Base-by-base conservation (phyloP, 2,329 filamentous ascomycete species). In the Claviceps paspali region DNA sequence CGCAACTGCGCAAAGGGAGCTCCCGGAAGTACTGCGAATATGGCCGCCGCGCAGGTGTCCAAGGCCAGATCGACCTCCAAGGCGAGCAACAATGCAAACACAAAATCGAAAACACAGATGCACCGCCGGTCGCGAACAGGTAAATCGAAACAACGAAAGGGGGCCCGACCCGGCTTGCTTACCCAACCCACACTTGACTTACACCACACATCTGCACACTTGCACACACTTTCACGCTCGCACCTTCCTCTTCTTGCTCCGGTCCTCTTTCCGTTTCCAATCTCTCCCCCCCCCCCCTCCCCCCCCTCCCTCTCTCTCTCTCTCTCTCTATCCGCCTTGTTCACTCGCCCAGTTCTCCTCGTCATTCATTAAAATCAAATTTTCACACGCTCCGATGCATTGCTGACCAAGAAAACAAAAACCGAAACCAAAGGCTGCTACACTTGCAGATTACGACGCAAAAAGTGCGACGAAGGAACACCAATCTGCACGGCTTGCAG, bases 91-190 rank as follows among this genome's bases (percentile, higher is more conserved):
- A 65, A 64, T 60, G 63, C 63, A 49, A 64, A 66, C 52, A 57
- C 73, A 45, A 84, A 82, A 63, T 65, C 73, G 54, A 80, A 82
- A 62, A 64, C 76, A 52, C 88, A 93, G 67, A 86, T 91, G 78
- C 88, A 95, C 62, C 79, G 86, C 59, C 76, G 88, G 54, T 95
- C 88, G 61, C 78, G 88, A 63, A 92, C 86, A 76, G 87, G 87
- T 94, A 38, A n/a, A n/a, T n/a, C n/a, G n/a, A n/a, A n/a, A n/a
- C n/a, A n/a, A n/a, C n/a, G n/a, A n/a, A n/a, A n/a, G n/a, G n/a
- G n/a, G n/a, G n/a, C n/a, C n/a, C n/a, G n/a, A n/a, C n/a, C n/a
- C n/a, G n/a, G n/a, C n/a, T n/a, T n/a, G n/a, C n/a, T n/a, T n/a
- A n/a, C n/a, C n/a, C 39, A 18, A 24, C 18, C 4, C 8, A 23